Conservation (phyloP, 306 rosid genomes). For the Quercus gilva region DNA sequence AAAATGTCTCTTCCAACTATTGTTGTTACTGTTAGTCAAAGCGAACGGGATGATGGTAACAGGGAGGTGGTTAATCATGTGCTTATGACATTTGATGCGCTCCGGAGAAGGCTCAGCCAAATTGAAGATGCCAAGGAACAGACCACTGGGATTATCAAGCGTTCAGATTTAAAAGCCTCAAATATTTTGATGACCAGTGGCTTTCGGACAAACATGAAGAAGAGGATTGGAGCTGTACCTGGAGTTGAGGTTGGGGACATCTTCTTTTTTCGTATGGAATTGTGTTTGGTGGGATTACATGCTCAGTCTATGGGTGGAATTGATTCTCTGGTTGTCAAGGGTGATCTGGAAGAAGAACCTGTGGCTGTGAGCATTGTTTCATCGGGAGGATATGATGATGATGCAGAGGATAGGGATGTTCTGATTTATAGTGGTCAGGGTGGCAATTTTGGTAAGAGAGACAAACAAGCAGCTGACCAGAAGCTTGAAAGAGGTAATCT, state of each 20-base stretch:
- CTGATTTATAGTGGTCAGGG: conserved; percentile 69
- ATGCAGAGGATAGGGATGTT: conserved; percentile 43
- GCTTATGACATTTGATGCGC: conserved; percentile 48
- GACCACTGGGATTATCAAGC: conserved; percentile 24
- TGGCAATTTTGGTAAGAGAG: conserved; percentile 51
- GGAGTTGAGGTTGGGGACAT: conserved; percentile 68
- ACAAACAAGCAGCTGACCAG: conserved; percentile 51
- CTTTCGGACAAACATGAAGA: conserved; percentile 52
- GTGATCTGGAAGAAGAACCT: conserved; percentile 40
- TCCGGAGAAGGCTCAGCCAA: conserved; percentile 61
- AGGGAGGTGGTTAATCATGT: conserved; percentile 36
- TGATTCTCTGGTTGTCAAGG: conserved; percentile 43
- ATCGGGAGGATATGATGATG: conserved; percentile 57
- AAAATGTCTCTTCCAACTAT: conserved; percentile 1
- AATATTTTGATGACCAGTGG: conserved; percentile 37
- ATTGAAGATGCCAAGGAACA: conserved; percentile 50
- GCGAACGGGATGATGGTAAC: conserved; percentile 36
- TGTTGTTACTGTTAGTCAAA: conserved; percentile 15
- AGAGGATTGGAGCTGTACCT: conserved; percentile 52
- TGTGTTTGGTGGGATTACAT: conserved; percentile 61
- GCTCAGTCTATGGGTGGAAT: conserved; percentile 69
- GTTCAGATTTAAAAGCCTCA: conserved; percentile 56
- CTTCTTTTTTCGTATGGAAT: conserved; percentile 60
- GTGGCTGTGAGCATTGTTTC: conserved; percentile 70
- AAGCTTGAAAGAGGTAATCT: conserved; percentile 78